Conservation (phyloP, 2,329 filamentous ascomycete genomes). For the Escovopsis sp. region DNA sequence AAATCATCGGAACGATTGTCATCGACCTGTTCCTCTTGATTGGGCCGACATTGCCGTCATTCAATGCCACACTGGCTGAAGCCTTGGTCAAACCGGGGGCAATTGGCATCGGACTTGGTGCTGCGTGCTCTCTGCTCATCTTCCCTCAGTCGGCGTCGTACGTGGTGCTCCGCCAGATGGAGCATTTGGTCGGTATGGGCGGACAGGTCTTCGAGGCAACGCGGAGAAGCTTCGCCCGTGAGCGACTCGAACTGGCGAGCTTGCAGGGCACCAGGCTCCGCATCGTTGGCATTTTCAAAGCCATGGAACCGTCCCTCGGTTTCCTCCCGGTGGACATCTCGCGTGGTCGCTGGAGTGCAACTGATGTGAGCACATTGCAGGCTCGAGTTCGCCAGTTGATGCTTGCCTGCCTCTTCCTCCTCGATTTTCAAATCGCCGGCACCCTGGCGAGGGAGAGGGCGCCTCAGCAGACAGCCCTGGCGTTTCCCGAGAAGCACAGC, state of each 20-base stretch:
- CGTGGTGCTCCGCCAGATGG: conserved; percentile 21
- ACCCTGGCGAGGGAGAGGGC: conserved; percentile 8
- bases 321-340: conserved; percentile 34
- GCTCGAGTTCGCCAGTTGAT: conserved; percentile 21
- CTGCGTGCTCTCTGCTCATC: conserved; percentile 28
- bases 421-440: conserved; percentile 27
- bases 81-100: conserved; percentile 29
- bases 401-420: conserved; percentile 18
- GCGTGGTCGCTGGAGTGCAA: conserved; percentile 27
- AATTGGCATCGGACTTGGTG: conserved; percentile 29
- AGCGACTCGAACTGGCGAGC: conserved; percentile 12
- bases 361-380: conserved; percentile 25
- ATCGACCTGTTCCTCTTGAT: conserved; percentile 29
- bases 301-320: conserved; percentile 22
- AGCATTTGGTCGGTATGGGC: conserved; percentile 17
- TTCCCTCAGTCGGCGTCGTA: conserved; percentile 36
- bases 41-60: conserved; percentile 26
- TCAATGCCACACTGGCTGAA: conserved; percentile 23
- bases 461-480: conserved; percentile 4
- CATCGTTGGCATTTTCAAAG: conserved; percentile 22
- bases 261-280: conserved; percentile 14
- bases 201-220: conserved; percentile 19
- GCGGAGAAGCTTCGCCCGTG: conserved; percentile 8
- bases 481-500: background rate
- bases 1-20: conserved; percentile 33